Conservation (phyloP, 2,329 filamentous ascomycete genomes). For the Leptographium lundbergii region DNA sequence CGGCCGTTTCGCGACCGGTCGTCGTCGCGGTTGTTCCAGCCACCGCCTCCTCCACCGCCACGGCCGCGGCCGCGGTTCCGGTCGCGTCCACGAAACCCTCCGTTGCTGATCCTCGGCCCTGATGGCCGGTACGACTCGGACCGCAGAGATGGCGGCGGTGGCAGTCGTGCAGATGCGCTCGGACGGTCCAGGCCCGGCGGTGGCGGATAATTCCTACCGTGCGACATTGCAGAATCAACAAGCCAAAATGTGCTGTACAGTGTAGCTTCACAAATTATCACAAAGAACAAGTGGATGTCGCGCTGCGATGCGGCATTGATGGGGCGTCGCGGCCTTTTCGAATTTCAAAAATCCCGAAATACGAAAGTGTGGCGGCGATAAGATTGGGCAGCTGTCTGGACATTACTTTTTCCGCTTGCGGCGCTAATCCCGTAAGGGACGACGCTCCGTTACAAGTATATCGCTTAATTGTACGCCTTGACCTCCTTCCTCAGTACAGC, state of each 20-base stretch:
- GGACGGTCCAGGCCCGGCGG: conserved; percentile 6
- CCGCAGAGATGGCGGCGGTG: conserved; percentile 1
- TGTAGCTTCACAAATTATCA: not conserved
- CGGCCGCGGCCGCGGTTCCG: not conserved
- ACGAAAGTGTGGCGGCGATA: not conserved
- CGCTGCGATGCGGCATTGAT: not conserved
- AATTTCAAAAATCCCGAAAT: not conserved
- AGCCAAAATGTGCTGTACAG: not conserved
- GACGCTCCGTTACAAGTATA: not conserved
- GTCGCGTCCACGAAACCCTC: not conserved
- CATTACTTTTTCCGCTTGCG: not conserved
- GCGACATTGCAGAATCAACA: conserved; percentile 1
- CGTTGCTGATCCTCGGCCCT: not conserved
- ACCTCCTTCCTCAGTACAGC: too few relatives aligned
- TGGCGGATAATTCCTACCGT: conserved; percentile 6
- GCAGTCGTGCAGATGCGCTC: conserved; percentile 2
- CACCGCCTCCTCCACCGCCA: not conserved
- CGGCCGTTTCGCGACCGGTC: not conserved
- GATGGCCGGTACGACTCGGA: conserved; percentile 1
- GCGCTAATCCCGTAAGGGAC: not conserved
- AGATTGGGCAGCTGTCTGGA: not conserved
- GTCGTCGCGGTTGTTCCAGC: not conserved
- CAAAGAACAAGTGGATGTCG: conserved; percentile 16
- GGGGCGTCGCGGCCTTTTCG: not conserved
- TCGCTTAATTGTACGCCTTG: not conserved